phyloP scores from a whole-genome alignment of 352 stramenopile genomes.

The Phytophthora cryptogea region DNA sequence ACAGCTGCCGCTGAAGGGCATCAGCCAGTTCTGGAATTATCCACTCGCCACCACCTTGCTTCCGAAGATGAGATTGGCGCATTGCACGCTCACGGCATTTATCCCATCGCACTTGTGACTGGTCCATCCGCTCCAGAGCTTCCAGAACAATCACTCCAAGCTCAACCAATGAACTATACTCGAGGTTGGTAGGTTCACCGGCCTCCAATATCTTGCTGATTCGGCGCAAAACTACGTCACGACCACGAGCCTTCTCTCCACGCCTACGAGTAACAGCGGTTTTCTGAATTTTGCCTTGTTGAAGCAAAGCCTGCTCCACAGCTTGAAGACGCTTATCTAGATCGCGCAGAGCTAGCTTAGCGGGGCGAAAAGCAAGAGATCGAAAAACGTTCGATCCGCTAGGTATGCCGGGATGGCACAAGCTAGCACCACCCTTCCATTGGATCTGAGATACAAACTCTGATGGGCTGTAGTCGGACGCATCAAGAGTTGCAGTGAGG shows the following conservation, averaged over 20 bases:
- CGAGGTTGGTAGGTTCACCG: conserved; percentile 53
- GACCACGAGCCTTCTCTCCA: conserved; percentile 63
- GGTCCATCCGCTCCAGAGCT: conserved; percentile 75
- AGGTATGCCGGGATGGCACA: conserved; percentile 59
- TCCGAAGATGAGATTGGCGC: conserved; percentile 57
- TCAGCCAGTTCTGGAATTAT: conserved; percentile 75
- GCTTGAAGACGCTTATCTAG: conserved; percentile 70
- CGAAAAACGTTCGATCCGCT: conserved; percentile 59
- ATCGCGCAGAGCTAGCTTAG: conserved; percentile 72
- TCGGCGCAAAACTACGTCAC: conserved; percentile 73
- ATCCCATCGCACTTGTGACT: conserved; percentile 52
- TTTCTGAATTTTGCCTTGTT: conserved; percentile 55
- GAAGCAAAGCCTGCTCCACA: conserved; percentile 56
- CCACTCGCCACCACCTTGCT: conserved; percentile 58
- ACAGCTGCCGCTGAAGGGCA: conserved; percentile 54
- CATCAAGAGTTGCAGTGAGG: conserved; percentile 7
- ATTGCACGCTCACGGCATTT: conserved; percentile 47
- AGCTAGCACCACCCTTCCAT: conserved; percentile 69
- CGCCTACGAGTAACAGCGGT: conserved; percentile 43
- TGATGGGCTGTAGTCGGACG: conserved; percentile 43
- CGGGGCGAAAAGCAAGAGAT: conserved; percentile 62
- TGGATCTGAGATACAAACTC: conserved; percentile 61
- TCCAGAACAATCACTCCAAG: conserved; percentile 76
- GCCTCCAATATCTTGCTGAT: conserved; percentile 73
- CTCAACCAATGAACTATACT: conserved; percentile 69